Base-by-base conservation (phyloP, 345 rosid species). In the Citrus trifoliata region DNA sequence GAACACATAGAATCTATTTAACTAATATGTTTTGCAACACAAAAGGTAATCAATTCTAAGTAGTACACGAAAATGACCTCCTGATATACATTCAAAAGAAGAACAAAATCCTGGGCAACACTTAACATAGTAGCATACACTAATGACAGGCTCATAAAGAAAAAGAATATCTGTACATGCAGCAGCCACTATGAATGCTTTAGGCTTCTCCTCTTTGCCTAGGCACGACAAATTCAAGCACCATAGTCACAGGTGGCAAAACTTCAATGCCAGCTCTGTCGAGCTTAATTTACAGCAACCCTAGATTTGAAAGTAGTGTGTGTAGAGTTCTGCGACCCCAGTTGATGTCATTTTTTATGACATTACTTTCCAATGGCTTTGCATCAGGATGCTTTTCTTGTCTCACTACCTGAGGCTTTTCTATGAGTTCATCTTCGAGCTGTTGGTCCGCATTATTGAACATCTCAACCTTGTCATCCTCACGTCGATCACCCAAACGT, bases 251-350 rank as follows among this genome's bases (percentile, higher is more conserved):
- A 56, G 9, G n/a, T 2, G 22, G 37, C 64, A 24, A 32, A 76
- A n/a, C 24, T 33, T 51, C 22, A 42, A 64, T 48, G 51, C 32
- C 71, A 19, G 16, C 55, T 51, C 10, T 7, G 24, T 8, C 58
- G 0, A 14, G n/a, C 6, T 35, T 33, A 32, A 67, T 10, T 82
- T 87, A 87, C 71, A 87, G 61, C 69, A 90, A 78, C 48, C 95
- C 87, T 46, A 95, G 82, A 84, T 61, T 86, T 55, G 71, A 76
- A 18, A 95, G 85, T 77, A 95, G 83, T 83, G 84, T 91, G 73
- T 87, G 84, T 55, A 94, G 80, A 6, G 86, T 82, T 81, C 70
- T 85, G 27, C 82, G 87, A 78, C 97, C 97, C 98, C 97, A 93
- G 61, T 80, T 88, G 22, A 91, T 74, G 79, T 94, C 92, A 10